Evolutionary conservation across 164 flowering plant genomes (phyloP), one percentile per base, ranked within the genome.

Genomic region (Macadamia tetraphylla): DNA sequence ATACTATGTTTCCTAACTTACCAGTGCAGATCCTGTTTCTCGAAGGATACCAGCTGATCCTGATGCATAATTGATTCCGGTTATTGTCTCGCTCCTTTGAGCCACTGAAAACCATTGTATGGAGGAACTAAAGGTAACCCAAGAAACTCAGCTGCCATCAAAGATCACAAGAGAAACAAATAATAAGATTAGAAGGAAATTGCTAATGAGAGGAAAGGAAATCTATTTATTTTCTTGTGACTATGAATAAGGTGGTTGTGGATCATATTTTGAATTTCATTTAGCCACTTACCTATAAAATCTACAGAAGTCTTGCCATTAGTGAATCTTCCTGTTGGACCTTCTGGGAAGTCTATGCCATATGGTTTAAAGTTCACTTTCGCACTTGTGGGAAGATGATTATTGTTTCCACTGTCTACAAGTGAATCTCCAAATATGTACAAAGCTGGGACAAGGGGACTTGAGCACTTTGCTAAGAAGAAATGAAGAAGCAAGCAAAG

Each of bases 231-330:
- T 35, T 35, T 35, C 40, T 35, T 35, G 9, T 43, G 48, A 43
- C 48, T 5, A 23, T 23, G 23, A 23, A 23, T 23, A 23, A 23
- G 23, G 23, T 23, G 23, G 23, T 35, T 35, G 40, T 2, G 5
- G 5, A 35, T 35, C 3, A 35, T 5, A 2, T 35, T 35, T 46
- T 46, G 7, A 46, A 46, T 46, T 3, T 46, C 7, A 8, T 11
- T 46, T 35, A 5, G 13, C 51, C 51, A 9, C 69, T 42, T 53
- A 60, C 74, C 74, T 0, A 65, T 31, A 23, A 60, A 30, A 67
- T 72, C 74, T 53, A 53, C 66, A 42, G 62, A 55, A 10, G 66
- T 72, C 53, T 53, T 66, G 48, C 74, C 74, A 42, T 66, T 72
- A 3, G 70, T 66, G 62, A 66, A 66, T 66, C 74, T 66, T 3